phyloP scores from a whole-genome alignment of 805 yeast genomes.

The Nakazawaea populi region DNA sequence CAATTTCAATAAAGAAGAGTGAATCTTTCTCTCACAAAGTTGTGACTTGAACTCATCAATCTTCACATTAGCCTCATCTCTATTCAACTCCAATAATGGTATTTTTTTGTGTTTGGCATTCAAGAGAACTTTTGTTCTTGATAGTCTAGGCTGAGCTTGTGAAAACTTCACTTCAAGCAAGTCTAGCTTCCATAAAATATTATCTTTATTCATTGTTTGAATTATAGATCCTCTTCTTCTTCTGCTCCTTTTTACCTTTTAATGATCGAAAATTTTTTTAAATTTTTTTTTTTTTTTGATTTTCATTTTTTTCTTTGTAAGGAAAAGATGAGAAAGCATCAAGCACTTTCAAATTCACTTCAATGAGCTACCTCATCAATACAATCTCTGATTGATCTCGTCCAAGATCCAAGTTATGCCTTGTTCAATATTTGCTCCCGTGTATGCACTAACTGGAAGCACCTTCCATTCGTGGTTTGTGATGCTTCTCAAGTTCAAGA shows the following conservation, averaged over 20 bases:
- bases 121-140: constrained; percentile 40
- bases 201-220: constrained; percentile 25
- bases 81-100: constrained; percentile 32
- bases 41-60: constrained; percentile 39
- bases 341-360: too few relatives aligned
- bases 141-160: constrained; percentile 37
- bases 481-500: constrained; percentile 26
- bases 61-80: constrained; percentile 36
- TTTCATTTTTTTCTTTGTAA: neutral
- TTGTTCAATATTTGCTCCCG: constrained; percentile 32
- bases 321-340: too few relatives aligned
- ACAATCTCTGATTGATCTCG: constrained; percentile 34
- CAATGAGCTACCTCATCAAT: constrained; percentile 11
- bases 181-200: constrained; percentile 48
- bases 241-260: too few relatives aligned
- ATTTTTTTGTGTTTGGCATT: constrained; percentile 38
- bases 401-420: constrained; percentile 38
- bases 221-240: neutral
- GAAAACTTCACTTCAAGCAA: constrained; percentile 46
- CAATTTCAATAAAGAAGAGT: constrained; percentile 37
- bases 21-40: constrained; percentile 42
- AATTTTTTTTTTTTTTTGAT: neutral
- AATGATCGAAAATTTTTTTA: neutral
- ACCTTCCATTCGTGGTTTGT: constrained; percentile 35
- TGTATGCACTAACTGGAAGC: constrained; percentile 42